These are phyloP conservation scores for Phytophthora cryptogea DNA, from an alignment of 352 stramenopile species.

Conservation along the genomic window DNA sequence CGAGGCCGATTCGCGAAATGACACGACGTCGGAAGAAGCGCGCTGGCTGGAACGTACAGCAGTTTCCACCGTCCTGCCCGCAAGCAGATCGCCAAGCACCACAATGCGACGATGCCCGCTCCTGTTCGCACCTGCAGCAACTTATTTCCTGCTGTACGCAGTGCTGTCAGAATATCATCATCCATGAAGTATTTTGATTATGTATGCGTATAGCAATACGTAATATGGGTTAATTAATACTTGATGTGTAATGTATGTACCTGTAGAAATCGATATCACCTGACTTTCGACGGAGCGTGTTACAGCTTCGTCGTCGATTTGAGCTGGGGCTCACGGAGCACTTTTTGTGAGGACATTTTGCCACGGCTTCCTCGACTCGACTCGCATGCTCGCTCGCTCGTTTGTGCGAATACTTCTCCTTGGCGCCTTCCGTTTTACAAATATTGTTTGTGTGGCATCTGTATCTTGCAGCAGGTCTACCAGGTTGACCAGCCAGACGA, in stretches of 20 bases:
- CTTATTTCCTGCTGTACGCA: neutral
- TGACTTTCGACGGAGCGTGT: neutral
- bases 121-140: slow-evolving; percentile 12
- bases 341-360: neutral
- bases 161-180: neutral
- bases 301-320: slow-evolving; percentile 14
- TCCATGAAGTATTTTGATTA: no score
- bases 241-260: neutral
- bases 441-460: slow-evolving; percentile 8
- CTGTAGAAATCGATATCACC: neutral
- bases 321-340: slow-evolving; percentile 7
- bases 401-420: slow-evolving; percentile 12
- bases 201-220: no score
- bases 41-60: slow-evolving; percentile 16
- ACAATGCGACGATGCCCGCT: slow-evolving; percentile 23
- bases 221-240: neutral
- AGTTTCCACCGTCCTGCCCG: neutral
- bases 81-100: slow-evolving; percentile 33
- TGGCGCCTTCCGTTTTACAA: neutral
- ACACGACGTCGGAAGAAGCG: slow-evolving; percentile 33
- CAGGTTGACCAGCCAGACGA: slow-evolving; percentile 18
- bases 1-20: slow-evolving; percentile 33
- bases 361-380: neutral
- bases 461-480: slow-evolving; percentile 2
- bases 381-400: slow-evolving; percentile 4